Base-by-base conservation (phyloP, 139 green algal species). In the Gonium pectorale region DNA sequence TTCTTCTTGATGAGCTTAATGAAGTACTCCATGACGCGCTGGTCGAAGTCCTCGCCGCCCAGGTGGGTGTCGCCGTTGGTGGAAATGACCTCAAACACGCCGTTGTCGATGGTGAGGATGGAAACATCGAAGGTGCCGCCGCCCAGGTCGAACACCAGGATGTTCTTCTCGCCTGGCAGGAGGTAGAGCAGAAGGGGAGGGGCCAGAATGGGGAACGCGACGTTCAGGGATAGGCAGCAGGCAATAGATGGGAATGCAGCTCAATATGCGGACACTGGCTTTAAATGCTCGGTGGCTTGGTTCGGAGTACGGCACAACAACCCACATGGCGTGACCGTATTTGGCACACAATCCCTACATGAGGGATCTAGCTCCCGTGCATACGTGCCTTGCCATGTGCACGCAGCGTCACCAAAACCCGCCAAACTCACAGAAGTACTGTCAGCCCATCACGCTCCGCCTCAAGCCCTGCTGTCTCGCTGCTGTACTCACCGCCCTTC, bases 1-100 rank as follows among this genome's bases (percentile, higher is more conserved):
- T 99, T 99, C 69, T 96, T 94, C 93, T 99, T 99, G 91, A 99
- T 97, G 24, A 99, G 92, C 94, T 99, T 98, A 90, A 99, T 98
- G 91, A 99, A 98, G 93, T 99, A 99, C 90, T 99, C 93, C 96
- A 99, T 98, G 1, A 99, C 91, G 52, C 94, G 91, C 89, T 99
- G 95, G 93, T 99, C 98, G 91, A 99, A 99, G 93, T 99, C 98
- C 93, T 99, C 97, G 54, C 90, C 91, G 63, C 98, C 98, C 87
- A 99, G 87, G 84, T 99, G 96, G 37, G 97, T 99, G 91, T 99
- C 98, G 44, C 97, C 96, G 54, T 93, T 95, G 51, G 96, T 99
- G 40, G 96, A 96, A 40, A 99, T 89, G 22, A 96, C 94, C 96
- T 99, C 97, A 70, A 99, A 99, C 11, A 99, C 95, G 59, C 97